Base-by-base conservation (phyloP, 2,329 filamentous ascomycete genomes). In the Trichophyton equinum region DNA sequence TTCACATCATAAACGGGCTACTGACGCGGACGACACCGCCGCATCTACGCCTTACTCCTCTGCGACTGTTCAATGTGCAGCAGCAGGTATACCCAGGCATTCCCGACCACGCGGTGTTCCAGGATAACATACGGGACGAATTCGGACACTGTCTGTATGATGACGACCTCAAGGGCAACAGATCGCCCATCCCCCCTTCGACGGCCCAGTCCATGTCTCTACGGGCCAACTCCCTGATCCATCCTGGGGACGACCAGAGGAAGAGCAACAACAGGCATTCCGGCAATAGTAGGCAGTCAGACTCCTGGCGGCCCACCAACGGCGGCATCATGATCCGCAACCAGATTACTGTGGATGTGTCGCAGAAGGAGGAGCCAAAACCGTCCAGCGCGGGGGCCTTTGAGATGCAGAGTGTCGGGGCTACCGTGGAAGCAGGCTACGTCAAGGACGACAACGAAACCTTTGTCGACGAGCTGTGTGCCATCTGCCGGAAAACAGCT, bases 61-160 rank as follows among this genome's bases (percentile, higher is more conserved):
- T 88, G 33, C 80, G 74, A 51, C 83, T 88, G 65, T 88, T 88
- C 75, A 84, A 82, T 65, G 76, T 81, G 6, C 84, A 85, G 62
- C 86, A 89, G 70, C 80, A 85, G 63, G 78, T 82, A 0, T 81
- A 84, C 65, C 75, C 78, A 30, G 78, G 77, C 62, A 76, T 79
- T 36, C 73, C 77, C 0, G 81, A 83, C 64, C 79, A 84, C 51
- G 77, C 82, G 3, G 79, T 78, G 1, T 88, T 89, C 66, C 78
- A 80, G 1, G 79, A 82, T 61, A 78, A 79, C 36, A 77, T 86
- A 1, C 81, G 85, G 66, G 79, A 81, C 63, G 85, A 88, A 63
- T 79, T 87, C 61, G 79, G 79, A 13, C 79, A 71, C 61, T 72
- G 64, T 47, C 38, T 58, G 18, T 42, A 42, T 25, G 11, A n/a